Conservation (phyloP, 2,329 filamentous ascomycete genomes). For the Gnomoniopsis sp. region DNA sequence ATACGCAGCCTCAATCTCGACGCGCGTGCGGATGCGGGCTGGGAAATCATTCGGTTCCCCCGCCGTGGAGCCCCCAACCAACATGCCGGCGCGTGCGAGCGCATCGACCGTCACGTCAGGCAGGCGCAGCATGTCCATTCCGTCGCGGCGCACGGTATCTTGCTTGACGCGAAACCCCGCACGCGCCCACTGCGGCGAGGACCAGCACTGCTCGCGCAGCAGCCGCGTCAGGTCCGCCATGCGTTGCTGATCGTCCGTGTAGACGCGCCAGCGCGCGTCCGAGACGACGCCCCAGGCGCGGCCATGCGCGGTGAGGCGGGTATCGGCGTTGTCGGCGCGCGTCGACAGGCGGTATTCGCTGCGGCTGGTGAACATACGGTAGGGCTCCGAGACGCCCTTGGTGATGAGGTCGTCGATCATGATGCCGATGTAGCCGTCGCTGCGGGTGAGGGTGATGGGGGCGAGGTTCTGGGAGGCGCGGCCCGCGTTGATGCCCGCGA, state of each 20-base stretch:
- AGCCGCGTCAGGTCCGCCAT: slow-evolving; percentile 63
- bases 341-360: slow-evolving; percentile 94
- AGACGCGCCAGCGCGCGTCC: slow-evolving; percentile 73
- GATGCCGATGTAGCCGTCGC: slow-evolving; percentile 94
- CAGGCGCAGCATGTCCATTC: slow-evolving; percentile 75
- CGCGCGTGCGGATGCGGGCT: slow-evolving; percentile 60
- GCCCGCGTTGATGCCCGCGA: slow-evolving; percentile 93
- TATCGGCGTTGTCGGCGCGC: slow-evolving; percentile 90
- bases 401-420: slow-evolving; percentile 98
- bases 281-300: slow-evolving; percentile 72
- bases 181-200: slow-evolving; percentile 63
- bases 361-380: slow-evolving; percentile 95
- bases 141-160: slow-evolving; percentile 65
- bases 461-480: slow-evolving; percentile 66
- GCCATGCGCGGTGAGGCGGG: slow-evolving; percentile 77
- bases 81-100: slow-evolving; percentile 43
- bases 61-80: slow-evolving; percentile 57
- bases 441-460: slow-evolving; percentile 68
- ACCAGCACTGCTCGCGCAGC: slow-evolving; percentile 56
- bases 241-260: slow-evolving; percentile 61
- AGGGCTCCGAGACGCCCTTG: slow-evolving; percentile 94
- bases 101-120: slow-evolving; percentile 55
- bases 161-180: slow-evolving; percentile 66
- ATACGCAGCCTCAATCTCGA: slow-evolving; percentile 80
- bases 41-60: slow-evolving; percentile 41